Evolutionary conservation across 306 rosid species (phyloP).

Genomic region (Albizia julibrissin): DNA sequence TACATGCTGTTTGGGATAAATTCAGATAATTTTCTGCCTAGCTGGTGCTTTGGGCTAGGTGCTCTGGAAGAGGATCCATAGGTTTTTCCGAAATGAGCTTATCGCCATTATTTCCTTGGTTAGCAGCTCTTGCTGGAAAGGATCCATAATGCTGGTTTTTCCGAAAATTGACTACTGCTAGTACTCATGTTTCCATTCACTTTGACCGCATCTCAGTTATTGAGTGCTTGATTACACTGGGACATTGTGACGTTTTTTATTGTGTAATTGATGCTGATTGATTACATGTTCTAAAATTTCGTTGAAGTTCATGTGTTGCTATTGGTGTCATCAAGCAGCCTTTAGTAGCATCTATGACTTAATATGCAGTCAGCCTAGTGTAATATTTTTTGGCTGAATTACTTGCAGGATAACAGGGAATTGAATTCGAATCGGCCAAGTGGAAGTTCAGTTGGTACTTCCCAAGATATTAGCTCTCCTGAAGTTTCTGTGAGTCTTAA

Average conservation of each 20-base stretch:
- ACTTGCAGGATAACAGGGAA: conserved; percentile 83
- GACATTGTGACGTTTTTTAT: not conserved
- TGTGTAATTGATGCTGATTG: conserved; percentile 2
- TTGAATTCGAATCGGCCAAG: conserved; percentile 85
- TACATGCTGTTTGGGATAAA: not conserved
- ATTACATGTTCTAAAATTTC: conserved; percentile 4
- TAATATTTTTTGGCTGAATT: conserved; percentile 40
- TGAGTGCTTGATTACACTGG: conserved; percentile 13
- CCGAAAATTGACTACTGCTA: not conserved
- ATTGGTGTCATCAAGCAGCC: not conserved
- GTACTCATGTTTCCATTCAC: not conserved
- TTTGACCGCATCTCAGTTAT: not conserved
- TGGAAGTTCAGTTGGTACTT: conserved; percentile 71
- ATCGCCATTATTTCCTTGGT: not conserved
- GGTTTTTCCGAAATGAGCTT: conserved; percentile 1
- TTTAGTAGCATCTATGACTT: conserved; percentile 10
- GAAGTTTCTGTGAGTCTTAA: conserved; percentile 62
- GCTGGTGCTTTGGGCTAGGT: conserved; percentile 19
- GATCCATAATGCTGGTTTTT: conserved; percentile 2
- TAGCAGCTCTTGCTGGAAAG: conserved; percentile 8
- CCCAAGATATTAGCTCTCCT: conserved; percentile 72
- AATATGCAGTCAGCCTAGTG: conserved; percentile 26
- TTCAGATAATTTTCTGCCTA: not conserved
- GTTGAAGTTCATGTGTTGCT: conserved; percentile 3
- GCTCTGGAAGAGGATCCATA: not conserved